Evolutionary conservation across 495 filamentous ascomycete species (phyloP).

Genomic region (Penicillium malachiteum): DNA sequence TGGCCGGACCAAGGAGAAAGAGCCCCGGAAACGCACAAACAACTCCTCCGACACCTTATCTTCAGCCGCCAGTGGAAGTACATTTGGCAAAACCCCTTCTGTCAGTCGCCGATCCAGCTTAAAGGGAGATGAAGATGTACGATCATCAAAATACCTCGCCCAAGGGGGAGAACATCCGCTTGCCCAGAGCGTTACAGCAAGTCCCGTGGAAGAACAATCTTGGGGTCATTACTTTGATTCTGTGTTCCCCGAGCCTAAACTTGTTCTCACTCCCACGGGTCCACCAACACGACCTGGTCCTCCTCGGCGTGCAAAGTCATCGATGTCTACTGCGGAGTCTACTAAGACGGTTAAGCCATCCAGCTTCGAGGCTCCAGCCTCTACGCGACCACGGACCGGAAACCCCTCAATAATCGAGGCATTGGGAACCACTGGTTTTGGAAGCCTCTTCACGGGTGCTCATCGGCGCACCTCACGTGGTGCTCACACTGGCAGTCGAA

Average conservation of each 20-base stretch:
- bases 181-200: slow-evolving; percentile 77
- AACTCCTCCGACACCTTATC: slow-evolving; percentile 37
- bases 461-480: slow-evolving; percentile 50
- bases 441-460: slow-evolving; percentile 58
- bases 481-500: slow-evolving; percentile 48
- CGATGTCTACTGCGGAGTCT: slow-evolving; percentile 62
- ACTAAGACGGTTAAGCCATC: slow-evolving; percentile 57
- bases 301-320: slow-evolving; percentile 53
- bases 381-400: slow-evolving; percentile 37
- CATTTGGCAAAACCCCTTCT: slow-evolving; percentile 35
- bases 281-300: slow-evolving; percentile 43
- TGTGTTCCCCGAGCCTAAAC: slow-evolving; percentile 11
- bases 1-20: slow-evolving; percentile 57
- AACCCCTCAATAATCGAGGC: slow-evolving; percentile 49
- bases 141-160: slow-evolving; percentile 38
- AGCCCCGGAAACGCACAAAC: slow-evolving; percentile 45
- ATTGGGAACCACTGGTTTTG: slow-evolving; percentile 47
- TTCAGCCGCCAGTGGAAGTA: slow-evolving; percentile 28
- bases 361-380: slow-evolving; percentile 22
- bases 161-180: slow-evolving; percentile 68
- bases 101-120: slow-evolving; percentile 66
- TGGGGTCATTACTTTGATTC: slow-evolving; percentile 43
- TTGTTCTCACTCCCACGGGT: slow-evolving; percentile 32
- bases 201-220: slow-evolving; percentile 55
- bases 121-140: slow-evolving; percentile 62